Base-by-base conservation (phyloP, 2,329 filamentous ascomycete species). In the Beauveria medogensis region DNA sequence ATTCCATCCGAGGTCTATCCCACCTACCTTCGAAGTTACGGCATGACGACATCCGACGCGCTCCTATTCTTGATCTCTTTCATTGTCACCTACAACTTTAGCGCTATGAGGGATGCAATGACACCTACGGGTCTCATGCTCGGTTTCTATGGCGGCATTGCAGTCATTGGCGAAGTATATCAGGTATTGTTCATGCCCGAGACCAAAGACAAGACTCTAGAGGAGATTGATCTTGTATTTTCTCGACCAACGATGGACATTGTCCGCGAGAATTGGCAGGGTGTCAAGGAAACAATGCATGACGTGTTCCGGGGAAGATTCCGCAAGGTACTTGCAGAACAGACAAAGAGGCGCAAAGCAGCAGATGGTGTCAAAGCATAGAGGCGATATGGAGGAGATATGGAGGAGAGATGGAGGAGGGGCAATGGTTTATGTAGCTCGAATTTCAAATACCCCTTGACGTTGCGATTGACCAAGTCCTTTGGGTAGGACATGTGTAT, bases 161-260 rank as follows among this genome's bases (percentile, higher is more conserved):
- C 87, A 0, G 79, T 88, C 0, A 10, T 90, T 0, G 88, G 86
- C 14, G 88, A 86, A 81, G 75, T 89, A 66, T 90, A 90, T 71
- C 87, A 90, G 73, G 77, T 90, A 52, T 70, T 90, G 55, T 90
- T 90, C 74, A 90, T 90, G 88, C 87, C 86, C 0, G 86, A 90
- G 76, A 90, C 87, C 3, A 89, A 89, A 77, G 83, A 86, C 70
- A 81, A 80, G 72, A 79, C 74, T 3, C 80, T 90, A 0, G 88
- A 90, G 72, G 87, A 90, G 72, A 89, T 90, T 62, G 87, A 90
- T 63, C 74, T 83, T 43, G 75, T 90, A 22, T 89, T 90, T 69
- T 78, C 81, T 55, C 78, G 81, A 63, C 86, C 87, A 0, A 90
- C 87, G 0, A 74, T 75, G 47, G 80, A 86, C 50, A 78, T 89